A percentile compares a stretch with the other conserved stretches of the same genome.
Evolutionary conservation across 495 filamentous ascomycete species (phyloP).

Genomic region (Podospora fimiseda): DNA sequence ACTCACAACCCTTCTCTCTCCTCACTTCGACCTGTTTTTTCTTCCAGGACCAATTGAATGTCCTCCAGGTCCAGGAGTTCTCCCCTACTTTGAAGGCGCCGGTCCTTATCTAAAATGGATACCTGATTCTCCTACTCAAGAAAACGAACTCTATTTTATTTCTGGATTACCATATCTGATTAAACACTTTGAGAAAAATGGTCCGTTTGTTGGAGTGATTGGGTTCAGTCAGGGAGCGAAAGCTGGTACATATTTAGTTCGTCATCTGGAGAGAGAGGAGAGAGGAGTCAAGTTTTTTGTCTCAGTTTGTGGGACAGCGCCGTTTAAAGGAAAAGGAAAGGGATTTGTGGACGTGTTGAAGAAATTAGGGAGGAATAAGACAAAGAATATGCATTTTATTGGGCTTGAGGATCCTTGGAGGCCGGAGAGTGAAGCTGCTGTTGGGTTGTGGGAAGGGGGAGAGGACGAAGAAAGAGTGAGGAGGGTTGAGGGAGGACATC

Average conservation of each 20-base stretch:
- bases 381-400: conserved; percentile 22
- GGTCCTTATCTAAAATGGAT: conserved; percentile 23
- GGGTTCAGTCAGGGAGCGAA: conserved; percentile 29
- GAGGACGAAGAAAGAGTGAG: conserved; percentile 10
- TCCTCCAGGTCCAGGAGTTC: conserved; percentile 19
- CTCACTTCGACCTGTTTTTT: conserved; percentile 24
- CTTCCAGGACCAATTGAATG: conserved; percentile 12
- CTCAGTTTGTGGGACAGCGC: conserved; percentile 21
- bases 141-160: conserved; percentile 8
- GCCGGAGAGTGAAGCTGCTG: conserved; percentile 19
- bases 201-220: conserved; percentile 24
- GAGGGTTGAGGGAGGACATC: conserved; percentile 19
- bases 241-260: conserved; percentile 16
- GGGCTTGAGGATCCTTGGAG: conserved; percentile 22
- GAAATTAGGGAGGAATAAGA: conserved; percentile 7
- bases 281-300: conserved; percentile 15
- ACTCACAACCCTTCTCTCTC: conserved; percentile 13
- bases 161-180: conserved; percentile 9
- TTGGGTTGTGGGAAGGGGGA: conserved; percentile 18
- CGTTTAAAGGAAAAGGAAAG: conserved; percentile 11
- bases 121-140: not conserved
- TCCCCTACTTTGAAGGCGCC: conserved; percentile 22
- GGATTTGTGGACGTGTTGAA: conserved; percentile 1
- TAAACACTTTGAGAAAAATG: conserved; percentile 4
- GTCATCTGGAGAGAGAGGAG: conserved; percentile 13